Evolutionary conservation across 352 stramenopile genomes (phyloP).

Genomic region (Globisporangium middletonii): DNA sequence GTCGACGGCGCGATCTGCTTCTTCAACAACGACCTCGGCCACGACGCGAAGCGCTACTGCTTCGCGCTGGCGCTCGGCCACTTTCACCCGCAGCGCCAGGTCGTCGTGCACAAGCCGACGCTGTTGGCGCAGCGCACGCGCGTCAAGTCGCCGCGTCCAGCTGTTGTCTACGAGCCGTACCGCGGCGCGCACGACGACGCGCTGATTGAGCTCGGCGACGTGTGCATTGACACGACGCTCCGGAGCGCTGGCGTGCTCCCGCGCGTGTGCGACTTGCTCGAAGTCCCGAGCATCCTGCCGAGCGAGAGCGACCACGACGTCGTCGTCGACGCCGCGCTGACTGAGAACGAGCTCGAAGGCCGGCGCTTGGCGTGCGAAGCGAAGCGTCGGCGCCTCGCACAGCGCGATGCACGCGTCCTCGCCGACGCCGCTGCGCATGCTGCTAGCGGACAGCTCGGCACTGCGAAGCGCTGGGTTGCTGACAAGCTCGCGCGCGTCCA

Average conservation of each 20-base stretch:
- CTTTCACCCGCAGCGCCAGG: slow-evolving; percentile 40
- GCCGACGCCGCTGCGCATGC: slow-evolving; percentile 19
- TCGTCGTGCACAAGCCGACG: slow-evolving; percentile 38
- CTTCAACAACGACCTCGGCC: slow-evolving; percentile 42
- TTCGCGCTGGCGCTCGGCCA: slow-evolving; percentile 54
- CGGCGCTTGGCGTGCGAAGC: slow-evolving; percentile 61
- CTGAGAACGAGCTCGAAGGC: slow-evolving; percentile 49
- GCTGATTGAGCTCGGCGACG: slow-evolving; percentile 41
- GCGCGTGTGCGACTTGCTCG: slow-evolving; percentile 35
- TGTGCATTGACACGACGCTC: slow-evolving; percentile 58
- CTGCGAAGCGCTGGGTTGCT: slow-evolving; percentile 7
- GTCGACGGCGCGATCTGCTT: slow-evolving; percentile 64
- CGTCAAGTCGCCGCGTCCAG: slow-evolving; percentile 17
- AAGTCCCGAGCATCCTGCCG: slow-evolving; percentile 29
- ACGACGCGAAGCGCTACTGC: slow-evolving; percentile 61
- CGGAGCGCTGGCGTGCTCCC: slow-evolving; percentile 35
- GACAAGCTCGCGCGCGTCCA: slow-evolving; percentile 20
- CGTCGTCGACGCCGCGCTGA: slow-evolving; percentile 9
- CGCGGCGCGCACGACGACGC: slow-evolving; percentile 30
- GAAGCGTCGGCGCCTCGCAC: slow-evolving; percentile 40
- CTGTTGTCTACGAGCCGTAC: slow-evolving; percentile 51
- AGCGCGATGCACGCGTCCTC: slow-evolving; percentile 15
- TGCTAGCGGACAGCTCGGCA: slow-evolving; percentile 11
- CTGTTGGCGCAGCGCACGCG: slow-evolving; percentile 20
- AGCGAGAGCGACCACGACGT: slow-evolving; percentile 1